phyloP scores from a whole-genome alignment of 164 flowering plant genomes.

The Liriodendron chinense region DNA sequence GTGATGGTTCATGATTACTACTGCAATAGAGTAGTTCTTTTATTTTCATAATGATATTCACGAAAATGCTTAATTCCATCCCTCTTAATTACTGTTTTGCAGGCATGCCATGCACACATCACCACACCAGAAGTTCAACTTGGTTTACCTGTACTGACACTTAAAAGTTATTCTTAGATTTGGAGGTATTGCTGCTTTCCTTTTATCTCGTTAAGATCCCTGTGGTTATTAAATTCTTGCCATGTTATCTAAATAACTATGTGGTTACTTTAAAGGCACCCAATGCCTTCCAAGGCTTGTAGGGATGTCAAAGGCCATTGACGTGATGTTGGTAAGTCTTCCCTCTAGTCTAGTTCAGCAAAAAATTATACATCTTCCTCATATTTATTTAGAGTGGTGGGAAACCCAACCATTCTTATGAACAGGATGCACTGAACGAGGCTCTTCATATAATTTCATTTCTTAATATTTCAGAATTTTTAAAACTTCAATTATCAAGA shows the following conservation, averaged over 20 bases:
- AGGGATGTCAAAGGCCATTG: slow-evolving; percentile 78
- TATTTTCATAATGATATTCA: neutral
- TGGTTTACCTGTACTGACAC: slow-evolving; percentile 86
- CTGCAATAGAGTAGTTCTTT: slow-evolving; percentile 3
- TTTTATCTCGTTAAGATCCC: neutral
- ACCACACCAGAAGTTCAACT: slow-evolving; percentile 74
- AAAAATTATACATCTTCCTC: no score
- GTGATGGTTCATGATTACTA: slow-evolving; percentile 60
- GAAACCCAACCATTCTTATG: no score
- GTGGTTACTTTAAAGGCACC: slow-evolving; percentile 54
- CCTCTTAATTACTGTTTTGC: slow-evolving; percentile 7
- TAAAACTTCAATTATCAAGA: no score
- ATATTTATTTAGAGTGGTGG: no score
- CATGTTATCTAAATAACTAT: neutral
- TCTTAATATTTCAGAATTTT: no score
- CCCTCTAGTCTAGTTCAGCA: neutral
- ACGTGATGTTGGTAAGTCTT: slow-evolving; percentile 80
- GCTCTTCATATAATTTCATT: no score
- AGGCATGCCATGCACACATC: slow-evolving; percentile 94
- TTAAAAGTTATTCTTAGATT: slow-evolving; percentile 85
- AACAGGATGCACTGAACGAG: no score
- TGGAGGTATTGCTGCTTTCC: slow-evolving; percentile 59
- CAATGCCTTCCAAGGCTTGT: slow-evolving; percentile 95
- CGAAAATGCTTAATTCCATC: neutral
- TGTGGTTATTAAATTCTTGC: neutral